Conservation (phyloP, 257 asterid species). For the Fraxinus excelsior region DNA sequence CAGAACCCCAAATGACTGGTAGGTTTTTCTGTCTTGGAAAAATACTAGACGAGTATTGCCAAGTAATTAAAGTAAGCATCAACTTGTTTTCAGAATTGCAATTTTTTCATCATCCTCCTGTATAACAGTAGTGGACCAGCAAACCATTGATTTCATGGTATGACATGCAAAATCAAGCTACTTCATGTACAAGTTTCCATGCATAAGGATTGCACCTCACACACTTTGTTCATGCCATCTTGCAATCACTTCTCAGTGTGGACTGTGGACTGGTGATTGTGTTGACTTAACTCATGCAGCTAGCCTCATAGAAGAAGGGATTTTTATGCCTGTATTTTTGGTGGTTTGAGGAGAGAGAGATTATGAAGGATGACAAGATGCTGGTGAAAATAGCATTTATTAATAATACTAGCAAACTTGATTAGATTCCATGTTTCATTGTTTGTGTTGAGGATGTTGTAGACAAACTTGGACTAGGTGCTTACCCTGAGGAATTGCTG, state of each 20-base stretch:
- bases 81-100: not conserved
- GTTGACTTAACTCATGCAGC: not conserved
- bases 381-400: not conserved
- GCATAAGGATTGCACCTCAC: not conserved
- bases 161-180: not conserved
- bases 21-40: not conserved
- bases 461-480: not conserved
- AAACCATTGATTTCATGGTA: not conserved
- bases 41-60: not conserved
- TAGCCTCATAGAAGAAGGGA: constrained; percentile 1
- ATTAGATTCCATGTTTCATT: not conserved
- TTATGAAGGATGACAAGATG: constrained; percentile 1
- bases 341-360: not conserved
- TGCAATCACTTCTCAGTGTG: not conserved
- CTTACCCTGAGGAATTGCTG: not conserved
- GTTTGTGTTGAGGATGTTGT: constrained; percentile 2
- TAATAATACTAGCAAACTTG: not conserved
- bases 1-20: not conserved
- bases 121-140: not conserved
- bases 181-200: not conserved
- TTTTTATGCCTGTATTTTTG: not conserved
- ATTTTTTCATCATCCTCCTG: not conserved
- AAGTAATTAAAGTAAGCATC: not conserved
- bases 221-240: not conserved
- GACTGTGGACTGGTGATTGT: not conserved